A percentile compares a stretch with the other conserved stretches of the same genome.
Evolutionary conservation across 2,329 filamentous ascomycete species (phyloP).

Genomic region (Massarina eburnea): DNA sequence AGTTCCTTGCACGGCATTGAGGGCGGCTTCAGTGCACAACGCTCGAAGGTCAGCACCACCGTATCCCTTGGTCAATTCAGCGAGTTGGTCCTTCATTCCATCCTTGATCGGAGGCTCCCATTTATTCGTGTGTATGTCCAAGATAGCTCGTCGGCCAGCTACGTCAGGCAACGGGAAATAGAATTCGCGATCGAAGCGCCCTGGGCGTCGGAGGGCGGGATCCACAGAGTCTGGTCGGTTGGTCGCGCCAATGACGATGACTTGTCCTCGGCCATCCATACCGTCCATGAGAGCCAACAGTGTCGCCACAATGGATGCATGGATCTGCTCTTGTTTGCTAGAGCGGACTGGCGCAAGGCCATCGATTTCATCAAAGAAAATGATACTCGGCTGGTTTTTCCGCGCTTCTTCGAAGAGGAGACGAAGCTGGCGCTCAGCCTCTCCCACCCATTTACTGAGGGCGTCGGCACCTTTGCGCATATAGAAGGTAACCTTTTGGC

Average conservation of each 20-base stretch:
- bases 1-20: slow-evolving; percentile 93
- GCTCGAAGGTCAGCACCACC: slow-evolving; percentile 93
- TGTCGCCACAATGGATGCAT: slow-evolving; percentile 77
- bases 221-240: slow-evolving; percentile 97
- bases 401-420: slow-evolving; percentile 93
- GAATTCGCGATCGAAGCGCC: slow-evolving; percentile 95
- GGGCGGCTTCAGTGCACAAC: slow-evolving; percentile 89
- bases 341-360: slow-evolving; percentile 93
- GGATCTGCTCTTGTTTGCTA: slow-evolving; percentile 98
- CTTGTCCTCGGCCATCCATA: slow-evolving; percentile 65
- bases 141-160: slow-evolving; percentile 77
- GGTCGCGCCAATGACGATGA: slow-evolving; percentile 98
- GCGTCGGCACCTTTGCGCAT: slow-evolving; percentile 99
- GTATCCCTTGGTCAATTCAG: slow-evolving; percentile 90
- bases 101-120: slow-evolving; percentile 79
- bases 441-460: slow-evolving; percentile 97
- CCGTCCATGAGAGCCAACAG: slow-evolving; percentile 55
- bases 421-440: slow-evolving; percentile 92
- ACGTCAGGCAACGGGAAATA: slow-evolving; percentile 92
- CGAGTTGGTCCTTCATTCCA: slow-evolving; percentile 79
- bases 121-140: slow-evolving; percentile 92
- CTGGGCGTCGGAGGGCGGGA: slow-evolving; percentile 88
- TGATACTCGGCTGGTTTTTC: slow-evolving; percentile 96
- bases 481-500: slow-evolving; percentile 96
- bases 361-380: slow-evolving; percentile 99